phyloP scores from a whole-genome alignment of 805 yeast species.

The Ogataea trehaloabstinens region DNA sequence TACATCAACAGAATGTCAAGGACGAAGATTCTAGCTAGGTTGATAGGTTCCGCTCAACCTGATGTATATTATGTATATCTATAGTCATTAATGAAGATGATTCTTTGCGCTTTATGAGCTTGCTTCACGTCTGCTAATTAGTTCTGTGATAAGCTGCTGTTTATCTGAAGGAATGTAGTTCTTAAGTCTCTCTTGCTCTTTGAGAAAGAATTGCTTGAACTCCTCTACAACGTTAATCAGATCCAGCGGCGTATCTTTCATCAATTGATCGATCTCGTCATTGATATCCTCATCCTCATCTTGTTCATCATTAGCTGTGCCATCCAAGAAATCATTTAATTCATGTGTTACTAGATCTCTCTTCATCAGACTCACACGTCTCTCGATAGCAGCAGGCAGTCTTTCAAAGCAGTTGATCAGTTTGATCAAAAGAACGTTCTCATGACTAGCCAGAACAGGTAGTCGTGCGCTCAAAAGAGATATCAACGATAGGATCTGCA shows the following conservation, averaged over 20 bases:
- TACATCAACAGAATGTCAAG: constrained; percentile 28
- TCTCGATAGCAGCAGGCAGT: constrained; percentile 49
- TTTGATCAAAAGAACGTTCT: constrained; percentile 29
- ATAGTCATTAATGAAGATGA: constrained; percentile 7
- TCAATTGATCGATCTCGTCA: constrained; percentile 31
- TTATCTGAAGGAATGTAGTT: constrained; percentile 16
- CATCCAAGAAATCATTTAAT: constrained; percentile 32
- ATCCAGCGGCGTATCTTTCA: constrained; percentile 32
- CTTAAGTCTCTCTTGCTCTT: constrained; percentile 14
- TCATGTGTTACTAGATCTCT: constrained; percentile 36
- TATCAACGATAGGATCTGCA: constrained; percentile 48
- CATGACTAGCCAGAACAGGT: constrained; percentile 23
- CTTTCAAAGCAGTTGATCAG: constrained; percentile 41
- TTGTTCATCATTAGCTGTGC: constrained; percentile 16
- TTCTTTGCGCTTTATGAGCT: constrained; percentile 1
- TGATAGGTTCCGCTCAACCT: neutral
- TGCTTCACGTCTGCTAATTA: constrained; percentile 13
- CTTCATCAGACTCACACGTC: constrained; percentile 42
- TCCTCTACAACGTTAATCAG: constrained; percentile 31
- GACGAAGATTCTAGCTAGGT: constrained; percentile 14
- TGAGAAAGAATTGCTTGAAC: constrained; percentile 24
- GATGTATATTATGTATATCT: constrained; percentile 2
- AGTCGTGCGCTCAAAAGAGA: constrained; percentile 38
- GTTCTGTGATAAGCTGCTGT: constrained; percentile 17
- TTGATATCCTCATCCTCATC: constrained; percentile 9